Base-by-base conservation (phyloP, 352 stramenopile genomes). In the Globisporangium iwayamae region DNA sequence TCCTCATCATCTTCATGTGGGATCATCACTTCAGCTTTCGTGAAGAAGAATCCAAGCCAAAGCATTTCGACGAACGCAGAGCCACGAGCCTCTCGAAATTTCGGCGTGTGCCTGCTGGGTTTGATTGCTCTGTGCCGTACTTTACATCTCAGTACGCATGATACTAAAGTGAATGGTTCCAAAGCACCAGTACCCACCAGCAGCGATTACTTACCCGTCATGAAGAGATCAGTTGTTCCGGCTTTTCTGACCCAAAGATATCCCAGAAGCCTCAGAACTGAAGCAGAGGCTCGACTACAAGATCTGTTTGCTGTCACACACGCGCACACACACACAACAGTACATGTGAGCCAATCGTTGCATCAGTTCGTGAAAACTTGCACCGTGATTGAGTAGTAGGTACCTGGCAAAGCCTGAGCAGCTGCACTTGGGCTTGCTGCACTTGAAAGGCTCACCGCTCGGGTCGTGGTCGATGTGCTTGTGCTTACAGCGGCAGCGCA, bases 401-500 rank as follows among this genome's bases (percentile, higher is more conserved):
- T 39, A 89, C 80, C 80, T 91, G 66, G 85, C 78, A 59, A 96
- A 90, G 39, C 69, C 81, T 1, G 63, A 55, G 66, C 87, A 96
- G 13, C 39, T 41, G 55, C 85, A 94, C 36, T 74, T 81, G 14
- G 70, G 43, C 50, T 90, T 91, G 2, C 63, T 74, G 73, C 81
- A 93, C 2, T 48, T 20, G 60, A 81, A 83, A 5, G 81, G 77
- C 41, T 65, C 56, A 0, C 34, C 43, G 8, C 63, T 62, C 2
- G 83, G 59, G 62, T 93, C 79, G 64, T 94, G 83, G 22, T 93
- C 80, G 0, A 72, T 81, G 71, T 93, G 87, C 45, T 86, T 85
- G 71, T 94, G 83, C 64, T 94, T 94, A 70, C 87, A 94, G 36
- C 76, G 74, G 54, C 80, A 94, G 62, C 83, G 79, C 52, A 92